Conservation (phyloP, 1,284 basidiomycete species). For the Irpex lacteus region DNA sequence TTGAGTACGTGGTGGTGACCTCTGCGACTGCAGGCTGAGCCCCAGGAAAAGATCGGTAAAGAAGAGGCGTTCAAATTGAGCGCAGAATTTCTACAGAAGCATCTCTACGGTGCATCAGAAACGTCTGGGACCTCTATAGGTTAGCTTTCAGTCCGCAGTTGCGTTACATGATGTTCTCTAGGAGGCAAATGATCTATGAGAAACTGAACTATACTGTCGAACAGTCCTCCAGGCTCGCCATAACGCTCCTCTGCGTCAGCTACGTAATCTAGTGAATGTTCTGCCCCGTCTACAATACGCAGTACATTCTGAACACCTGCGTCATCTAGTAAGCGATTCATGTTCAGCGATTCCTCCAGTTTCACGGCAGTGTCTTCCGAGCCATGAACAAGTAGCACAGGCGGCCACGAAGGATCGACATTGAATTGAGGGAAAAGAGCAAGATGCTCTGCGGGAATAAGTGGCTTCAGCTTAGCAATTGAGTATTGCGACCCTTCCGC, state of each 20-base stretch:
- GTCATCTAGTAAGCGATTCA: constrained; percentile 36
- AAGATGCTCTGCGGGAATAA: constrained; percentile 38
- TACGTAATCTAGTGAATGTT: constrained; percentile 58
- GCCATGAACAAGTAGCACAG: constrained; percentile 55
- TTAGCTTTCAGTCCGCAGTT: neutral
- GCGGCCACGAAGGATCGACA: constrained; percentile 45
- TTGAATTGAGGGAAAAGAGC: constrained; percentile 53
- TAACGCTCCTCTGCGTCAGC: constrained; percentile 37
- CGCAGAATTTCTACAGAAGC: constrained; percentile 26
- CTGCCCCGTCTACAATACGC: constrained; percentile 42
- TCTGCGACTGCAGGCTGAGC: constrained; percentile 20
- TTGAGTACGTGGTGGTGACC: neutral
- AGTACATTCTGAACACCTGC: constrained; percentile 39
- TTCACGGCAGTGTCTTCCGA: constrained; percentile 51
- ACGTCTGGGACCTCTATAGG: too few relatives aligned
- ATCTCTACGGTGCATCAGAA: constrained; percentile 14
- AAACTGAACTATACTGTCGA: constrained; percentile 34
- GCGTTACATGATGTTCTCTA: neutral
- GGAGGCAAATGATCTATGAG: constrained; percentile 19
- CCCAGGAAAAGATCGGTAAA: constrained; percentile 29
- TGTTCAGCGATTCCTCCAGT: constrained; percentile 41
- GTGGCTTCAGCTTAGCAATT: neutral
- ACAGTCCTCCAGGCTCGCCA: constrained; percentile 28
- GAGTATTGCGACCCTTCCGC: neutral
- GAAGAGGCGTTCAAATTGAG: constrained; percentile 30